phyloP scores from a whole-genome alignment of 208 protist genomes.

The Leishmania braziliensis region DNA sequence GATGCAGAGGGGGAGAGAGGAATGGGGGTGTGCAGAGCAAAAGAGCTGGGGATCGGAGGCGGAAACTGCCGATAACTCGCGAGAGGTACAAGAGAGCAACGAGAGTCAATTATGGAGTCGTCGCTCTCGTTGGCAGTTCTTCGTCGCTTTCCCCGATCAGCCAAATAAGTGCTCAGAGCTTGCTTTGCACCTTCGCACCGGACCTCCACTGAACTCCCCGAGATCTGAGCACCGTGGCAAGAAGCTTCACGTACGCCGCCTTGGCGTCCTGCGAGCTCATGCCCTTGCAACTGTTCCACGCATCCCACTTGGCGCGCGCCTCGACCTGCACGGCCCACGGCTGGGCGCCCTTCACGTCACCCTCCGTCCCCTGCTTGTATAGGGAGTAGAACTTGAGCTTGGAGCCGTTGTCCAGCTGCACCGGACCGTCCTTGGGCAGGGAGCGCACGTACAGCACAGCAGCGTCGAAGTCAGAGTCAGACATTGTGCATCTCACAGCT shows the following conservation, averaged over 20 bases:
- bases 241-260: conserved; percentile 84
- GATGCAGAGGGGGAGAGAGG: background rate
- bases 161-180: conserved; percentile 11
- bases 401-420: conserved; percentile 89
- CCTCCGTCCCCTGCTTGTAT: conserved; percentile 97
- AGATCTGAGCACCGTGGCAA: conserved; percentile 64
- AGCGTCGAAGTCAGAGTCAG: conserved; percentile 77
- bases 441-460: conserved; percentile 85
- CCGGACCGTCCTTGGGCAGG: conserved; percentile 75
- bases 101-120: background rate
- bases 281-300: conserved; percentile 91
- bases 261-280: conserved; percentile 91
- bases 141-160: background rate
- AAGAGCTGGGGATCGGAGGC: background rate
- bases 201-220: conserved; percentile 66
- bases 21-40: background rate
- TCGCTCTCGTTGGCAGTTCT: background rate
- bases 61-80: background rate
- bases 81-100: background rate
- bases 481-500: conserved; percentile 37
- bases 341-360: conserved; percentile 89
- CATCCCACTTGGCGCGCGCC: conserved; percentile 95
- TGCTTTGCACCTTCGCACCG: conserved; percentile 29
- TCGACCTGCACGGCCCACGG: conserved; percentile 93
- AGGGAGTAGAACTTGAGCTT: conserved; percentile 95